These are phyloP conservation scores for Phialophora verrucosa DNA, from an alignment of 2,329 filamentous ascomycete species.

Conservation along the genomic window DNA sequence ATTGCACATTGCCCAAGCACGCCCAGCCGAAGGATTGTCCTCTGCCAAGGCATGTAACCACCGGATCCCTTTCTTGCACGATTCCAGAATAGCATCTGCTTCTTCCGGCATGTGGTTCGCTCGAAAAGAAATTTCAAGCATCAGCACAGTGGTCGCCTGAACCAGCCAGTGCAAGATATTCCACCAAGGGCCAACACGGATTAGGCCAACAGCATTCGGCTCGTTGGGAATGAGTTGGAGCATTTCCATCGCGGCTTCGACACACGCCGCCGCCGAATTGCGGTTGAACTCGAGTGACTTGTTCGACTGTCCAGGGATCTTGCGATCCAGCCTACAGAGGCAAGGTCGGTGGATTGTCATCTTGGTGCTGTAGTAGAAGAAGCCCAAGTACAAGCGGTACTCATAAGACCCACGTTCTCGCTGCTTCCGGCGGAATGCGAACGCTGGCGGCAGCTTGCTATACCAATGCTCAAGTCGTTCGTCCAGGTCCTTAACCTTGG, in stretches of 20 bases:
- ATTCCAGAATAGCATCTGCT: conserved; percentile 45
- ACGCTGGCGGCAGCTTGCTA: conserved; percentile 46
- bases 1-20: conserved; percentile 52
- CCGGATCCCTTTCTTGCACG: conserved; percentile 50
- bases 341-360: conserved; percentile 54
- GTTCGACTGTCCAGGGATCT: conserved; percentile 41
- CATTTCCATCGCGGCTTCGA: conserved; percentile 48
- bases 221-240: conserved; percentile 51
- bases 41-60: conserved; percentile 52
- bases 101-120: conserved; percentile 51
- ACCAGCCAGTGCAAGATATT: conserved; percentile 53
- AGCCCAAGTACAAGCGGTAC: conserved; percentile 49
- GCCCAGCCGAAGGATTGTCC: conserved; percentile 46
- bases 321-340: conserved; percentile 52
- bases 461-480: conserved; percentile 48
- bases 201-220: conserved; percentile 49
- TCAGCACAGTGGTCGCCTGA: conserved; percentile 52
- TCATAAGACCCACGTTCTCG: conserved; percentile 43
- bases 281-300: conserved; percentile 47
- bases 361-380: conserved; percentile 52
- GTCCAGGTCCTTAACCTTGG: conserved; percentile 45
- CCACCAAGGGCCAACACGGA: conserved; percentile 53
- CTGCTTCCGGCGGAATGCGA: conserved; percentile 45
- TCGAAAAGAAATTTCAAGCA: conserved; percentile 54
- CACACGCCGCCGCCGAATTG: conserved; percentile 47